A percentile compares a stretch with the other conserved stretches of the same genome.
phyloP scores from a whole-genome alignment of 2,329 filamentous ascomycete genomes.

The Hypoxylon sp. region DNA sequence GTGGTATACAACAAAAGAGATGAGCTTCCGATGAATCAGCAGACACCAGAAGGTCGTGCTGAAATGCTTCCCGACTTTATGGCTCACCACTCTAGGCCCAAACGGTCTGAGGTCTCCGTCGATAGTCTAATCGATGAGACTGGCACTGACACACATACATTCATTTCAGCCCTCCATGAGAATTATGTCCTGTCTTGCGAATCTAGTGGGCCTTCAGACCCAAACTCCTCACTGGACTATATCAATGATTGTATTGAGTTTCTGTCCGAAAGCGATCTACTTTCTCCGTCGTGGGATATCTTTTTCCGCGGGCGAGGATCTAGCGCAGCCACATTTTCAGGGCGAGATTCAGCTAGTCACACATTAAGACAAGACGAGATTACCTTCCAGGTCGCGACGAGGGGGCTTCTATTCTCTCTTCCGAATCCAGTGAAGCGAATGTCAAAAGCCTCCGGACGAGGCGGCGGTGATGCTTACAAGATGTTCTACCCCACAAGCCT shows the following conservation, averaged over 20 bases:
- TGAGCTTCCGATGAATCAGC: conserved; percentile 61
- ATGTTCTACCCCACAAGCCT: conserved; percentile 94
- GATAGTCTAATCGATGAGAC: conserved; percentile 91
- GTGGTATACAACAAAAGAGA: conserved; percentile 96
- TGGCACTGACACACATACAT: conserved; percentile 91
- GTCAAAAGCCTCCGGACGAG: conserved; percentile 61
- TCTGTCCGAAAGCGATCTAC: conserved; percentile 88
- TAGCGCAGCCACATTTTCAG: conserved; percentile 61
- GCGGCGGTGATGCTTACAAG: conserved; percentile 76
- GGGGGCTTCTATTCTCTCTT: conserved; percentile 86
- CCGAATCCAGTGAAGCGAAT: conserved; percentile 87
- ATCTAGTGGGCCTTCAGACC: conserved; percentile 63
- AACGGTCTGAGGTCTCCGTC: conserved; percentile 74
- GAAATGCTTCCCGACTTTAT: conserved; percentile 74
- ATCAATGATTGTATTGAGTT: conserved; percentile 88
- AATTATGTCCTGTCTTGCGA: conserved; percentile 92
- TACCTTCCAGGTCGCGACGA: conserved; percentile 89
- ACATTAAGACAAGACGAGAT: conserved; percentile 92
- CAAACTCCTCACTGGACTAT: conserved; percentile 78
- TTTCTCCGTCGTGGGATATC: conserved; percentile 79
- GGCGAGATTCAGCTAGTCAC: conserved; percentile 75
- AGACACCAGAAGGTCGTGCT: conserved; percentile 57
- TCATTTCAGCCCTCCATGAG: conserved; percentile 91
- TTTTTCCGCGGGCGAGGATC: conserved; percentile 75
- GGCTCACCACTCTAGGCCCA: conserved; percentile 70